These are phyloP conservation scores for Zostera marina DNA, from an alignment of 116 monocot genomes.

Conservation along the genomic window DNA sequence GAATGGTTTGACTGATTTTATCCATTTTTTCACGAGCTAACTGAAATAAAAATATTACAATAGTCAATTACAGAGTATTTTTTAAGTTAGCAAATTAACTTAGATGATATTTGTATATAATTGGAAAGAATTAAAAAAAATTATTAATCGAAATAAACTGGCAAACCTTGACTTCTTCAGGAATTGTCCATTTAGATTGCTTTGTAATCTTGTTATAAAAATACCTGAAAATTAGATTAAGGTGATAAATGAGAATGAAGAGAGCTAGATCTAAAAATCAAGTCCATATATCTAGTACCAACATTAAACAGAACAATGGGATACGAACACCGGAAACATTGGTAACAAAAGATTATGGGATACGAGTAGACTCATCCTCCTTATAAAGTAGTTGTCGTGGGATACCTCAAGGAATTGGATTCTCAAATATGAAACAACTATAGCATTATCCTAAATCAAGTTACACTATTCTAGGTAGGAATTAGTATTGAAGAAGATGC, in stretches of 20 bases:
- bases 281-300: no score
- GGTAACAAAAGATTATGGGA: no score
- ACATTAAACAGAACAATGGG: no score
- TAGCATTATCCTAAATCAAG: no score
- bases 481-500: no score
- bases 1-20: conserved; percentile 21
- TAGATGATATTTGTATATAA: background rate
- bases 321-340: no score
- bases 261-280: background rate
- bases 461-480: no score
- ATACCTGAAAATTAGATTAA: conserved; percentile 37
- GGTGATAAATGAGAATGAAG: background rate
- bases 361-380: no score
- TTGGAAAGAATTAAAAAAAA: background rate
- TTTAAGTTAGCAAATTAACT: background rate
- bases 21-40: conserved; percentile 82
- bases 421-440: no score
- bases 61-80: no score
- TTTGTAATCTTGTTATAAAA: conserved; percentile 94
- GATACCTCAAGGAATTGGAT: no score
- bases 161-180: conserved; percentile 89
- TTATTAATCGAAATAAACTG: background rate
- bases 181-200: conserved; percentile 94
- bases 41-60: conserved; percentile 22
- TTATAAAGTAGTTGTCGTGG: no score